These are phyloP conservation scores for Cercospora canescens DNA, from an alignment of 2,329 filamentous ascomycete genomes.

Conservation along the genomic window DNA sequence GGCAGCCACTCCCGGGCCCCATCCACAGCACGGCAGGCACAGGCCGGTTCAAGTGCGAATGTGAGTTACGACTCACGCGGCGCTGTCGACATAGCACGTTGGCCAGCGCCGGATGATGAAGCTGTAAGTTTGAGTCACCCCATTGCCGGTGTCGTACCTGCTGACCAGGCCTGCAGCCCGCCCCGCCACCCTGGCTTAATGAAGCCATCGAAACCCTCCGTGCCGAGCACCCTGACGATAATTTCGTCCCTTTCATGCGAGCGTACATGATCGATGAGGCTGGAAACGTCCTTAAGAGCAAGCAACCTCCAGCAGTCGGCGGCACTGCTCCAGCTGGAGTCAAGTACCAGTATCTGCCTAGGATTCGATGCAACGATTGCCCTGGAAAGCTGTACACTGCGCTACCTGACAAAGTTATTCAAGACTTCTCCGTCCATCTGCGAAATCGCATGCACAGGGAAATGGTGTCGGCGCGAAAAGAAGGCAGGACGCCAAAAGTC, in stretches of 20 bases:
- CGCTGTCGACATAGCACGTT: conserved; percentile 65
- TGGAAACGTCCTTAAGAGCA: conserved; percentile 58
- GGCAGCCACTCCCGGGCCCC: conserved; percentile 26
- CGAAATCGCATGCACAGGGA: conserved; percentile 71
- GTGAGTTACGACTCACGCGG: conserved; percentile 47
- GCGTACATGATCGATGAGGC: conserved; percentile 76
- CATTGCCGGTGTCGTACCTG: conserved; percentile 7
- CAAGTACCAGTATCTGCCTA: conserved; percentile 80
- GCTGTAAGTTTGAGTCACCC: conserved; percentile 55
- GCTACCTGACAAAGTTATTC: conserved; percentile 78
- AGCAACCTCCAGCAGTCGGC: conserved; percentile 37
- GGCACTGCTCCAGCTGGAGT: conserved; percentile 61
- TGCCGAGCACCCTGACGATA: conserved; percentile 71
- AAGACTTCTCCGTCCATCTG: conserved; percentile 91
- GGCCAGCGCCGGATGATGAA: conserved; percentile 59
- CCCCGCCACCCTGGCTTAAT: conserved; percentile 82
- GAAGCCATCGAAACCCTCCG: conserved; percentile 71
- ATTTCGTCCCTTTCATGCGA: conserved; percentile 89
- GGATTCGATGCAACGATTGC: conserved; percentile 90
- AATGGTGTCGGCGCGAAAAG: conserved; percentile 7
- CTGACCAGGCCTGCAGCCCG: conserved; percentile 58
- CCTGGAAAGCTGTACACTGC: conserved; percentile 93
- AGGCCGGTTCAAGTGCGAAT: conserved; percentile 11
- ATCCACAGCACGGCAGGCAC: conserved; percentile 20
- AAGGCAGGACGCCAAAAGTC: neutral